These are phyloP conservation scores for Gossypium gossypioides DNA, from an alignment of 441 rosid species.

Conservation along the genomic window DNA sequence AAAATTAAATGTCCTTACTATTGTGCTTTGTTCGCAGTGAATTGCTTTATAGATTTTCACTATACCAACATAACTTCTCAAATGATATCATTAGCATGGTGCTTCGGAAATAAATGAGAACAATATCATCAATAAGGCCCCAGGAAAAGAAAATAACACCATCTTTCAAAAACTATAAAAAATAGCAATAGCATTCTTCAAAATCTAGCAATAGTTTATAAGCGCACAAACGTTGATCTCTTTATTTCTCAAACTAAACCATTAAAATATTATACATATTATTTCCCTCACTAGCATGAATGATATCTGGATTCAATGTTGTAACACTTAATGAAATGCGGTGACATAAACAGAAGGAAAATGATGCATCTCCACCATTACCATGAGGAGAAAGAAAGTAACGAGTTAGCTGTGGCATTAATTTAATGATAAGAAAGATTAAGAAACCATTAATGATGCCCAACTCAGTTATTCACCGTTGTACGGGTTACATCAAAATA, in stretches of 20 bases:
- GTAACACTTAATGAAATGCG: not conserved
- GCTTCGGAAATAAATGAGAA: not conserved
- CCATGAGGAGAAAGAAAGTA: not conserved
- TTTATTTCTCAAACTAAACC: not conserved
- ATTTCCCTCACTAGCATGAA: not conserved
- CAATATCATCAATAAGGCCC: not conserved
- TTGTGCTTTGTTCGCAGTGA: not conserved
- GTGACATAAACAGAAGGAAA: not conserved
- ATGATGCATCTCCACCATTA: too few species aligned
- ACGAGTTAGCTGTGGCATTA: not conserved
- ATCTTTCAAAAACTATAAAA: not conserved
- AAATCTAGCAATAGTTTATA: not conserved
- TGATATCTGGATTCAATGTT: not conserved
- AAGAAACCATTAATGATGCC: slow-evolving; percentile 2
- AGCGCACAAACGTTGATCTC: not conserved
- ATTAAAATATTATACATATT: not conserved
- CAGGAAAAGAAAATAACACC: not conserved
- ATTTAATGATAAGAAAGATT: not conserved
- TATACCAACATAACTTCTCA: not conserved
- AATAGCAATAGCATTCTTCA: not conserved
- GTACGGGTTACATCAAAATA: not conserved
- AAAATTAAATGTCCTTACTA: not conserved
- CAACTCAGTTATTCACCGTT: not conserved
- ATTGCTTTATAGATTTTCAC: not conserved
- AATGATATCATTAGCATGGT: not conserved